Base-by-base conservation (phyloP, 768 basidiomycete species). In the Candolleomyces efflorescens region DNA sequence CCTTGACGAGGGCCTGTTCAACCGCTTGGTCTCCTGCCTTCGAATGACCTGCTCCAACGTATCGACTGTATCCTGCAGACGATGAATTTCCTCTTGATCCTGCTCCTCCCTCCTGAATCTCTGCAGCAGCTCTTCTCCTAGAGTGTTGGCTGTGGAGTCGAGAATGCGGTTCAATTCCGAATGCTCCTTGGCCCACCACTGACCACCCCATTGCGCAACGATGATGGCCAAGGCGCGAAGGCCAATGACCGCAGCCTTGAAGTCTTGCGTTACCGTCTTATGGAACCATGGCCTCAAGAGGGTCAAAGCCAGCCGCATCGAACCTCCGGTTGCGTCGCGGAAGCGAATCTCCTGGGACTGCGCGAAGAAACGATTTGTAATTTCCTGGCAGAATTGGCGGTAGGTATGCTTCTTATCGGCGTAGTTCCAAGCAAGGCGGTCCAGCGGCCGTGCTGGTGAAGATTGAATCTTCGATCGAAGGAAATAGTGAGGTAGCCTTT, bases 241-340 rank as follows among this genome's bases (percentile, higher is more conserved):
- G 38, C 70, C 73, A 17, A 62, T 60, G 5, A 71, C 72, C 9
- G 77, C 76, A 27, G 58, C 59, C 6, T 74, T 67, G 58, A 71
- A 71, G 55, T 77, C 74, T 12, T 73, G 62, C 5, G 68, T 62
- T 13, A 84, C 74, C 55, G 73, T 73, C 50, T 67, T 70, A 65
- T 86, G 82, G 71, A 90, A 84, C 84, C 87, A 90, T 9, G 86
- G 82, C 23, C 84, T 80, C 24, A 92, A 76, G 67, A 91, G 81
- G 50, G 81, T 75, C 63, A 87, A 68, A 1, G 89, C 84, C 45
- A 91, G 76, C 51, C 84, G 81, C 22, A 90, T 84, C 2, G 89
- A 83, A 23, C 83, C 83, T 24, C 78, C 78, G 0, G 88, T 87
- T 3, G 87, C 82, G 65, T 89, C 88, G 36, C 82, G 80, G 55